A percentile compares a stretch with the other conserved stretches of the same genome.
Evolutionary conservation across 1,284 basidiomycete genomes (phyloP).

Genomic region (Marasmius sp.): DNA sequence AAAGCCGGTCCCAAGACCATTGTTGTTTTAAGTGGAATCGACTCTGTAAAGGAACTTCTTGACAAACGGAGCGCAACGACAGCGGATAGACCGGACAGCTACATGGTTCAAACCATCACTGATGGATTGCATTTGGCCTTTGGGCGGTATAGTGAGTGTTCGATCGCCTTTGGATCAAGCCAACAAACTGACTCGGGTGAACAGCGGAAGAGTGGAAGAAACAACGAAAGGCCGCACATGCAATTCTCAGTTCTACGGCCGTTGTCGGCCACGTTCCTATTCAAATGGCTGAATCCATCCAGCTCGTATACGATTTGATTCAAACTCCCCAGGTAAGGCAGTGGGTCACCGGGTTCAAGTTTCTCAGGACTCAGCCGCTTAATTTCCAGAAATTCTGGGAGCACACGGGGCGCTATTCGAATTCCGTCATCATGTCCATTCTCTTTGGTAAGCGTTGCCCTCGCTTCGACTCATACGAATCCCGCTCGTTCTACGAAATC

Average conservation of each 20-base stretch:
- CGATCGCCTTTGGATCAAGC: neutral
- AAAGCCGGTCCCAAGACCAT: slow-evolving; percentile 24
- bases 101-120: slow-evolving; percentile 23
- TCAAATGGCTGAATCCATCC: slow-evolving; percentile 21
- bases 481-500: slow-evolving; percentile 24
- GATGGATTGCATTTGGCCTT: slow-evolving; percentile 24
- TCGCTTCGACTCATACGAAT: slow-evolving; percentile 19
- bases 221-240: slow-evolving; percentile 23
- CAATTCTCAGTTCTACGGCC: slow-evolving; percentile 27
- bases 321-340: slow-evolving; percentile 22
- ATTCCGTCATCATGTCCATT: slow-evolving; percentile 28
- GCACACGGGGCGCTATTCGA: slow-evolving; percentile 24
- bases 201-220: slow-evolving; percentile 26
- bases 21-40: slow-evolving; percentile 26
- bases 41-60: slow-evolving; percentile 26
- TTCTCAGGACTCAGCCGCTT: neutral
- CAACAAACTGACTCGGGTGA: neutral
- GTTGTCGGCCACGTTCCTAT: slow-evolving; percentile 25
- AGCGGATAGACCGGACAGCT: slow-evolving; percentile 23
- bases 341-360: neutral
- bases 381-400: slow-evolving; percentile 23
- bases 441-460: slow-evolving; percentile 30
- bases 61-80: slow-evolving; percentile 24
- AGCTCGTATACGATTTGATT: slow-evolving; percentile 31
- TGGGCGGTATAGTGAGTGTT: slow-evolving; percentile 23